phyloP scores from a whole-genome alignment of 768 basidiomycete genomes.

The Sporobolomyces phaffii region DNA sequence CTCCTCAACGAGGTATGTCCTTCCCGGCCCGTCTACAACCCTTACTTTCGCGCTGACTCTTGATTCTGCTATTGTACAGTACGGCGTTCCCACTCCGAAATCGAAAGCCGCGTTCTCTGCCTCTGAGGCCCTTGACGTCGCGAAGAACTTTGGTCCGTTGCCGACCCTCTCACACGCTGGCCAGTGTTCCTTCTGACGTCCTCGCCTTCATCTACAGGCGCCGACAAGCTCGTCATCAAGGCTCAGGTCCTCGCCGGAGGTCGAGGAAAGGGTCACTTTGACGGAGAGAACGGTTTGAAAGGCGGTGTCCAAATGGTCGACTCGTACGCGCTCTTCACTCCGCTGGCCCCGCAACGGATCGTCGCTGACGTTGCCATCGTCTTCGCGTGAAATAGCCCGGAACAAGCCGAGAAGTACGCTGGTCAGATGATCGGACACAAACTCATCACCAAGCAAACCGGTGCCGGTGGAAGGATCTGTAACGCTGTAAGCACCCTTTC shows the following conservation, averaged over 20 bases:
- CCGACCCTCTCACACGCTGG: neutral
- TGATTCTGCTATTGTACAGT: constrained; percentile 53
- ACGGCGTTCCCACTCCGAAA: constrained; percentile 91
- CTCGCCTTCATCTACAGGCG: constrained; percentile 51
- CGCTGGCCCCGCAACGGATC: too few species aligned
- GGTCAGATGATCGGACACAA: constrained; percentile 88
- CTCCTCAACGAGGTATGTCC: constrained; percentile 76
- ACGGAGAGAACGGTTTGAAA: constrained; percentile 72
- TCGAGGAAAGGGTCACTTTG: constrained; percentile 93
- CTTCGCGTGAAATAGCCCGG: constrained; percentile 54
- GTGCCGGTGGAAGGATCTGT: constrained; percentile 82
- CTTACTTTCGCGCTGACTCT: too few species aligned
- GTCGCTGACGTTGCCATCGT: neutral
- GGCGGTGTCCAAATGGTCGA: constrained; percentile 94
- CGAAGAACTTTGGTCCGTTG: constrained; percentile 72
- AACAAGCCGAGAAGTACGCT: constrained; percentile 80
- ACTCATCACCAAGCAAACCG: constrained; percentile 98
- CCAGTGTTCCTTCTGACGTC: neutral
- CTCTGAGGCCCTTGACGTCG: constrained; percentile 81
- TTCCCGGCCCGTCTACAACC: too few species aligned
- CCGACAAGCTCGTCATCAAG: constrained; percentile 83
- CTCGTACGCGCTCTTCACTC: constrained; percentile 57
- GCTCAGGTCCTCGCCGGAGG: constrained; percentile 98
- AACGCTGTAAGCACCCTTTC: constrained; percentile 83
- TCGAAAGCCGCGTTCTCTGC: constrained; percentile 78